Conservation (phyloP, 495 filamentous ascomycete genomes). For the Annulohypoxylon bovei region DNA sequence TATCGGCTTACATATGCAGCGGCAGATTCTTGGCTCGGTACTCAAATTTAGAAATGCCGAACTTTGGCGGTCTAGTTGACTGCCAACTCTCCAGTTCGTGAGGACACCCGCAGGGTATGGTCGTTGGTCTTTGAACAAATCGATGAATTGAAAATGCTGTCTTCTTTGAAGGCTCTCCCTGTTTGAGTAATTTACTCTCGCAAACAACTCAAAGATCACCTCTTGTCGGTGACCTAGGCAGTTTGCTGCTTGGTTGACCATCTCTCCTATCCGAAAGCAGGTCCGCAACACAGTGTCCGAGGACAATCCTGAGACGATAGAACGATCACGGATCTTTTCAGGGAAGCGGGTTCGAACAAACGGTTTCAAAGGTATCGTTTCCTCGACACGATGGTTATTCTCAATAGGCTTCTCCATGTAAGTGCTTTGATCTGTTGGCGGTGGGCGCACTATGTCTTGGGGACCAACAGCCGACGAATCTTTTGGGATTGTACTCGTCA, state of each 20-base stretch:
- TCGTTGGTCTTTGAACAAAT: constrained; percentile 65
- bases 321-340: constrained; percentile 57
- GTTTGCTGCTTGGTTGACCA: constrained; percentile 57
- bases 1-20: constrained; percentile 64
- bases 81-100: constrained; percentile 57
- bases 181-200: constrained; percentile 63
- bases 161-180: constrained; percentile 54
- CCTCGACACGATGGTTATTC: background rate
- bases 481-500: constrained; percentile 19
- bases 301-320: constrained; percentile 62
- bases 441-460: background rate
- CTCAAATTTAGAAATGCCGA: constrained; percentile 49
- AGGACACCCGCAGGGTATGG: constrained; percentile 63
- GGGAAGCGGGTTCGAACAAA: constrained; percentile 64
- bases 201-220: constrained; percentile 67
- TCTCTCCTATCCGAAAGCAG: constrained; percentile 70
- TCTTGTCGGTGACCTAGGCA: constrained; percentile 49
- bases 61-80: constrained; percentile 60
- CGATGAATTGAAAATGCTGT: constrained; percentile 68
- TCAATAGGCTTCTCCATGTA: background rate
- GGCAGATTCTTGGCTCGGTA: constrained; percentile 53
- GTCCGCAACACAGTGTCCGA: constrained; percentile 59
- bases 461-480: background rate
- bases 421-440: background rate
- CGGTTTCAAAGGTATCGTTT: constrained; percentile 39